These are phyloP conservation scores for Pseudocercospora ulei DNA, from an alignment of 2,329 filamentous ascomycete genomes.

Conservation along the genomic window DNA sequence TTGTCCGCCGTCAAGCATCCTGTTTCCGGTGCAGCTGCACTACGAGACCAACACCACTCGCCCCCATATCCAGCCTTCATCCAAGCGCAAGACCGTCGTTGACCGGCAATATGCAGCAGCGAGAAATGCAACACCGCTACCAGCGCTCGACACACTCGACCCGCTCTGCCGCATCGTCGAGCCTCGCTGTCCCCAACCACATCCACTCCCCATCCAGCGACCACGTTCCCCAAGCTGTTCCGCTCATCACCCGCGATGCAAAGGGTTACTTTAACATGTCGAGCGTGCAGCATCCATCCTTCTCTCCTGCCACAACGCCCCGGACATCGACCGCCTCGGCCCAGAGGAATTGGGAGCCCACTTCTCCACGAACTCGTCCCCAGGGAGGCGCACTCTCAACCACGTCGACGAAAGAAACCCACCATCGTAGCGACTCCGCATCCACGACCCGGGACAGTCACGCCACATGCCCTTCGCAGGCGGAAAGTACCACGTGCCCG, in stretches of 20 bases:
- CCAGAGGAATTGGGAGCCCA: background rate
- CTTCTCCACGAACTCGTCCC: background rate
- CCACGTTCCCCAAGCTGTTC: background rate
- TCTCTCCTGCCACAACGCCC: conserved; percentile 1
- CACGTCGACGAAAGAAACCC: background rate
- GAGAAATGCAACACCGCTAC: conserved; percentile 2
- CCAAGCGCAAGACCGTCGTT: background rate
- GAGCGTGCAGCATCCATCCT: background rate
- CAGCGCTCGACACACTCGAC: conserved; percentile 4
- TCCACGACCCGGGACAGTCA: no score
- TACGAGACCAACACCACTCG: background rate
- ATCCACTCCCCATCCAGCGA: conserved; percentile 1
- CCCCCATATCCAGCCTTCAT: no score
- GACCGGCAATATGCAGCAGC: conserved; percentile 3
- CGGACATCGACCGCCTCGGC: conserved; percentile 3
- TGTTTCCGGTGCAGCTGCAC: conserved; percentile 8
- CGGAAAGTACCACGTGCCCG: no score
- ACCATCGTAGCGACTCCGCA: no score
- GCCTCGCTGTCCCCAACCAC: background rate
- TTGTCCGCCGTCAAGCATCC: background rate
- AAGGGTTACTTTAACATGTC: conserved; percentile 1
- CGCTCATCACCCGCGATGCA: background rate
- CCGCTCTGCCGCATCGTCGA: background rate
- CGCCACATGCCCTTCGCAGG: no score
- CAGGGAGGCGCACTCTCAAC: conserved; percentile 1